Evolutionary conservation across 306 rosid genomes (phyloP).

Genomic region (Medicago ruthenica): DNA sequence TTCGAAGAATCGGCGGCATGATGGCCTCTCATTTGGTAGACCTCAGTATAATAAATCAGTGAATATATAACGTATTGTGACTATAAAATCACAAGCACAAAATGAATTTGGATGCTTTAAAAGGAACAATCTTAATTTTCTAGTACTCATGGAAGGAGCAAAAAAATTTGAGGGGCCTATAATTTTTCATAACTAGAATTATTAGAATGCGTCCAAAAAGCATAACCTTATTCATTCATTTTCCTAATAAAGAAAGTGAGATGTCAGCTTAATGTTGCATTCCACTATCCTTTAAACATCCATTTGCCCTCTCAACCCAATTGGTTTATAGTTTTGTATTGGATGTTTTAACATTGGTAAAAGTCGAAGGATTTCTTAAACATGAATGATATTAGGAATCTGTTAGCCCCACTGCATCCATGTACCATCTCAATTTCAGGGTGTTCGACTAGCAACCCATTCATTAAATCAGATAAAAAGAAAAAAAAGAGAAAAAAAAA

Average conservation of each 20-base stretch:
- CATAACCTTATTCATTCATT: conserved; percentile 4
- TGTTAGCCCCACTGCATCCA: conserved; percentile 24
- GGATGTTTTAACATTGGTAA: conserved; percentile 28
- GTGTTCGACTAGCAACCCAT: conserved; percentile 12
- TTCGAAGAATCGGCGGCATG: conserved; percentile 6
- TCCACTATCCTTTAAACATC: conserved; percentile 30
- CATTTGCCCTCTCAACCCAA: conserved; percentile 26
- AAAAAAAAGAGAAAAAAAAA: background rate
- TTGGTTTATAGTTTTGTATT: conserved; percentile 12
- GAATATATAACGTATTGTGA: conserved; percentile 18
- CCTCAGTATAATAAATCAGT: conserved; percentile 13
- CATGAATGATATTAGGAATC: conserved; percentile 25
- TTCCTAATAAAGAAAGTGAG: conserved; percentile 21
- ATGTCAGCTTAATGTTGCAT: conserved; percentile 12
- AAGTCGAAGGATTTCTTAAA: conserved; percentile 28
- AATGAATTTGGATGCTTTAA: conserved; percentile 23
- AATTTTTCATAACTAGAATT: conserved; percentile 23
- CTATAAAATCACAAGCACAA: conserved; percentile 16
- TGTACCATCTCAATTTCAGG: conserved; percentile 34
- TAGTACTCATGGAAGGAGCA: conserved; percentile 17
- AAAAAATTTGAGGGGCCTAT: conserved; percentile 4
- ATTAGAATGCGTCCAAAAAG: conserved; percentile 19
- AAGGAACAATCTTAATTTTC: conserved; percentile 17
- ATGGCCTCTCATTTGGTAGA: conserved; percentile 16
- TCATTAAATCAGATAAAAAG: conserved; percentile 4